phyloP scores from a whole-genome alignment of 2,329 filamentous ascomycete genomes.

The Trichophyton equinum region DNA sequence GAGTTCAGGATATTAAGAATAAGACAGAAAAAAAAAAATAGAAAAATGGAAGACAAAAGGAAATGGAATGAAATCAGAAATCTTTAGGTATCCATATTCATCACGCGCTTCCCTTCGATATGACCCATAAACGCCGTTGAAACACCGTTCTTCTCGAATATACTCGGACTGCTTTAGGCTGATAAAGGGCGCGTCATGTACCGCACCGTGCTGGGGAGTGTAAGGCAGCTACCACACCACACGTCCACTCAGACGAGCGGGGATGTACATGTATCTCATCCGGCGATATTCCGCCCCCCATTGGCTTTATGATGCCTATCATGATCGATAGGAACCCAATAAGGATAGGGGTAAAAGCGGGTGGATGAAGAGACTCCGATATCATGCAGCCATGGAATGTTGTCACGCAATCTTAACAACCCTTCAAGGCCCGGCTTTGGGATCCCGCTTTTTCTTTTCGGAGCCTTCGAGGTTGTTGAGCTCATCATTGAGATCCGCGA shows the following conservation, averaged over 20 bases:
- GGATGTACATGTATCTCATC: not conserved
- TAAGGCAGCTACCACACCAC: not conserved
- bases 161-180: not conserved
- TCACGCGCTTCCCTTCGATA: conserved; percentile 4
- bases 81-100: conserved; percentile 2
- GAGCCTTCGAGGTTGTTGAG: not conserved
- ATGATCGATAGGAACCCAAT: not conserved
- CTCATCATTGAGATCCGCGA: not conserved
- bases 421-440: not conserved
- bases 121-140: conserved; percentile 3
- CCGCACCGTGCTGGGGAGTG: not conserved
- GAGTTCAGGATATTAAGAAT: not conserved
- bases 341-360: not conserved
- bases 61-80: not conserved
- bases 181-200: not conserved
- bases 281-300: not conserved
- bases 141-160: conserved; percentile 4
- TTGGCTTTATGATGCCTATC: not conserved
- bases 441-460: not conserved
- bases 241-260: not conserved
- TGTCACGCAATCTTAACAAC: not conserved
- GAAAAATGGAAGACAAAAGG: not conserved
- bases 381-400: not conserved
- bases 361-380: not conserved
- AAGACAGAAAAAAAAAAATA: not conserved